Evolutionary conservation across 345 rosid species (phyloP).

Genomic region (Populus tremula): DNA sequence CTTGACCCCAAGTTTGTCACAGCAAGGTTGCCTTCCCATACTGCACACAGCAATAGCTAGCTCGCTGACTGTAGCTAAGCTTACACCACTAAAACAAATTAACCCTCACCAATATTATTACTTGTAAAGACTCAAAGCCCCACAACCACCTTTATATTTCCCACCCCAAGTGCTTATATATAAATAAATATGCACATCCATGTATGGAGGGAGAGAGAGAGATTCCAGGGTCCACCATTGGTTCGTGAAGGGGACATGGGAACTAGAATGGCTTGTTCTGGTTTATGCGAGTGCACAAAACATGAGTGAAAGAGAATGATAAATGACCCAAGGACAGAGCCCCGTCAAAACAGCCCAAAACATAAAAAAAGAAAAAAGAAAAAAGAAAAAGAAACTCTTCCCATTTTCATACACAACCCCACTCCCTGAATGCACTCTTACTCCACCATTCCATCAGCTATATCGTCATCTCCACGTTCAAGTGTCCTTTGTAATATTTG

Average conservation of each 20-base stretch:
- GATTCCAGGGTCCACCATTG: slow-evolving; percentile 45
- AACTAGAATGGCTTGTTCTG: slow-evolving; percentile 46
- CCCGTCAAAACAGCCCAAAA: not conserved
- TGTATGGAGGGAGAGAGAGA: slow-evolving; percentile 9
- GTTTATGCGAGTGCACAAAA: slow-evolving; percentile 23
- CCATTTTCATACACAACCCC: slow-evolving; percentile 49
- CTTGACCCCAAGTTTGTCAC: slow-evolving; percentile 43
- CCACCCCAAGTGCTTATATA: not conserved
- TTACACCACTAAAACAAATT: not conserved
- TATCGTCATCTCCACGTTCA: slow-evolving; percentile 70
- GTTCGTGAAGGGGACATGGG: slow-evolving; percentile 43
- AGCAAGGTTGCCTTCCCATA: slow-evolving; percentile 43
- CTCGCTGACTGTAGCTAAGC: not conserved
- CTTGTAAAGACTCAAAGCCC: slow-evolving; percentile 44
- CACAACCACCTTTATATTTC: slow-evolving; percentile 43
- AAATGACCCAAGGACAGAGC: slow-evolving; percentile 26
- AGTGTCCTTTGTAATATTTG: slow-evolving; percentile 25
- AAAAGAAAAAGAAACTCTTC: slow-evolving; percentile 13
- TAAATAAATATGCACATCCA: not conserved
- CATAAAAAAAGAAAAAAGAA: not conserved
- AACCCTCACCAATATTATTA: slow-evolving; percentile 27
- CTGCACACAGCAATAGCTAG: not conserved
- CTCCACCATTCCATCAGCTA: slow-evolving; percentile 65
- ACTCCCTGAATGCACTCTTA: slow-evolving; percentile 60
- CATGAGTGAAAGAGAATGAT: slow-evolving; percentile 32